Conservation (phyloP, 352 stramenopile genomes). For the Globisporangium abappressorium region DNA sequence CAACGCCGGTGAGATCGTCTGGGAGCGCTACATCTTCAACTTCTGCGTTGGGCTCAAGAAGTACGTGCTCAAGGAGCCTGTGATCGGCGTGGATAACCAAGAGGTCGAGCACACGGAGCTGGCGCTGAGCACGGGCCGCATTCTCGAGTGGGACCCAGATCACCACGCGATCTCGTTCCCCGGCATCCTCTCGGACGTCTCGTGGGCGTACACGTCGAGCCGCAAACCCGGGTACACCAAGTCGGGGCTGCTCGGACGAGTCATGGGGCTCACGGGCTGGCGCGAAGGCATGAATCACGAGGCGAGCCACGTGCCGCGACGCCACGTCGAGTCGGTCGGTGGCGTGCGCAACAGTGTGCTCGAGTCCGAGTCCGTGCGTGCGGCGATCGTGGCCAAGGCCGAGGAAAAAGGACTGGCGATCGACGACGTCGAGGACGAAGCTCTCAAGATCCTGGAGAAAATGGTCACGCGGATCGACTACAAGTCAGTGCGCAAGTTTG, state of each 20-base stretch:
- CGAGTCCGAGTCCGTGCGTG: conserved; percentile 51
- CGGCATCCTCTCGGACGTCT: conserved; percentile 78
- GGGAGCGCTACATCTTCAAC: conserved; percentile 85
- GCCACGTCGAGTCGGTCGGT: conserved; percentile 56
- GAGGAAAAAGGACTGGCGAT: conserved; percentile 27
- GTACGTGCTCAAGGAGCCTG: conserved; percentile 78
- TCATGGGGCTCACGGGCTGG: conserved; percentile 88
- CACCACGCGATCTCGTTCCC: conserved; percentile 88
- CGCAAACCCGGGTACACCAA: conserved; percentile 86
- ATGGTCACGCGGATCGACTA: conserved; percentile 84
- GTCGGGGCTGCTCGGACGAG: conserved; percentile 69
- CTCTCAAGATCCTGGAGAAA: conserved; percentile 55
- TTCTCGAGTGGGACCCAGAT: conserved; percentile 86
- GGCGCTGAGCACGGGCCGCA: conserved; percentile 71
- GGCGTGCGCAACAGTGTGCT: conserved; percentile 73
- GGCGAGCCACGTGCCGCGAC: conserved; percentile 77
- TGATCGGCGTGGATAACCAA: conserved; percentile 81
- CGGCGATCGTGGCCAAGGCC: conserved; percentile 45
- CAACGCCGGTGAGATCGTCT: conserved; percentile 60
- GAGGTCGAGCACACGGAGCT: conserved; percentile 80
- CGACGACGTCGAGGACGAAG: conserved; percentile 53
- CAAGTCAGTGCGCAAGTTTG: conserved; percentile 67
- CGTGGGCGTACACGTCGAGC: conserved; percentile 88
- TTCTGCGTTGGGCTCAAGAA: conserved; percentile 82
- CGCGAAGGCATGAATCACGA: conserved; percentile 84